Base-by-base conservation (phyloP, 2,329 filamentous ascomycete genomes). In the Pestalotiopsis sp. region DNA sequence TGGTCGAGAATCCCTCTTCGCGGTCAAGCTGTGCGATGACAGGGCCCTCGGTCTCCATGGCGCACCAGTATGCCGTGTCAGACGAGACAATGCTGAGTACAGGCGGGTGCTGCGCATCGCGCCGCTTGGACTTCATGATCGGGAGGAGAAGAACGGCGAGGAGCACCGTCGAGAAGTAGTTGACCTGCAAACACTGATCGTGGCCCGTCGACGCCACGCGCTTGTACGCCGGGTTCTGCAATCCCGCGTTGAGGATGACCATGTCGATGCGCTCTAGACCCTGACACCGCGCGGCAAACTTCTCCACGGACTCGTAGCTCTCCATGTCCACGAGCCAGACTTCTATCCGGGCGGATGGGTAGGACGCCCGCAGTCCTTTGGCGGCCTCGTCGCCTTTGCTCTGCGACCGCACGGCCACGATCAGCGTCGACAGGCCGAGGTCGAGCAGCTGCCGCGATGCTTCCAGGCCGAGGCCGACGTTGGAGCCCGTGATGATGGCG, bases 251-350 rank as follows among this genome's bases (percentile, higher is more conserved):
- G 25, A 86, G 76, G 13, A 87, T 78, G 17, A 74, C 80, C 31
- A 83, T 79, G 71, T 87, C 84, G 23, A 87, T 73, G 0, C 81
- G 76, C 0, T 74, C 61, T 5, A 85, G 76, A 2, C 49, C 52
- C 0, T 65, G 72, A n/a, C 78, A 78, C 2, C 79, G 78, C 0
- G 66, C 66, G 0, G 77, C 80, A 68, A 88, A 88, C 0, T 71
- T 73, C 38, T 78, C 76, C 1, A 88, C 75, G 1, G 84, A 86
- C 2, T 79, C 75, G 64, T 86, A 85, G 0, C 78, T 82, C 4
- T 68, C 66, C 80, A 87, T 83, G 61, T 89, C 84, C n/a, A 89
- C 72, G 2, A 74, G 11, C 84, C 83, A 88, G 11, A 88, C 84
- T 12, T 85, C 78, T 13, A 88, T 79, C 0, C 59, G 76, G 2